Percentiles rank a stretch among this genome's conserved stretches.
Conservation (phyloP, 2,329 filamentous ascomycete genomes). For the Pyricularia sp. region DNA sequence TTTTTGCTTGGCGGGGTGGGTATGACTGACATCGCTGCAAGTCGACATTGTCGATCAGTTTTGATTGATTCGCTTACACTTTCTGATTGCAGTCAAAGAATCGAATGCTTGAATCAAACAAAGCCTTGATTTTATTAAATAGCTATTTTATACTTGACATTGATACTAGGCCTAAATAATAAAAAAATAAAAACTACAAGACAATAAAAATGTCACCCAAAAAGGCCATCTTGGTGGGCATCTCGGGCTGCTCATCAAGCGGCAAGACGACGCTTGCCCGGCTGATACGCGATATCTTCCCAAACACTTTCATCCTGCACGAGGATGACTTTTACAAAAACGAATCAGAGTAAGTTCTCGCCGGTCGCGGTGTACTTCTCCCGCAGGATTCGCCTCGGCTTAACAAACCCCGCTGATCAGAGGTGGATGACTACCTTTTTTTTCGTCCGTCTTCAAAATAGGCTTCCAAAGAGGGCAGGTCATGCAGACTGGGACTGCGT, state of each 20-base stretch:
- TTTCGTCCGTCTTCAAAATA: too few relatives aligned
- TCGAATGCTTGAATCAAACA: background rate
- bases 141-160: too few relatives aligned
- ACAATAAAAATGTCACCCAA: conserved; percentile 24
- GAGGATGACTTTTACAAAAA: conserved; percentile 92
- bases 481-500: conserved; percentile 90
- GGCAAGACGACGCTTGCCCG: conserved; percentile 92
- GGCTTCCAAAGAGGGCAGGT: conserved; percentile 46
- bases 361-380: too few relatives aligned
- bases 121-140: too few relatives aligned
- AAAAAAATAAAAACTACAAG: too few relatives aligned
- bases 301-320: conserved; percentile 73
- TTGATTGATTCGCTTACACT: background rate
- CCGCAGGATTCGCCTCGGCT: too few relatives aligned
- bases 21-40: background rate
- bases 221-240: conserved; percentile 59
- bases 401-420: too few relatives aligned
- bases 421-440: background rate
- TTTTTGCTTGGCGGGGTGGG: background rate
- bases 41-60: background rate
- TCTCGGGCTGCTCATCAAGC: conserved; percentile 85
- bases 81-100: background rate
- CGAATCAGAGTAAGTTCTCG: conserved; percentile 63
- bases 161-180: background rate
- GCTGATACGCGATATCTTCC: conserved; percentile 74